Evolutionary conservation across 2,329 filamentous ascomycete species (phyloP), one percentile per base, ranked within the genome.

Genomic region (Ophiostoma australiae): DNA sequence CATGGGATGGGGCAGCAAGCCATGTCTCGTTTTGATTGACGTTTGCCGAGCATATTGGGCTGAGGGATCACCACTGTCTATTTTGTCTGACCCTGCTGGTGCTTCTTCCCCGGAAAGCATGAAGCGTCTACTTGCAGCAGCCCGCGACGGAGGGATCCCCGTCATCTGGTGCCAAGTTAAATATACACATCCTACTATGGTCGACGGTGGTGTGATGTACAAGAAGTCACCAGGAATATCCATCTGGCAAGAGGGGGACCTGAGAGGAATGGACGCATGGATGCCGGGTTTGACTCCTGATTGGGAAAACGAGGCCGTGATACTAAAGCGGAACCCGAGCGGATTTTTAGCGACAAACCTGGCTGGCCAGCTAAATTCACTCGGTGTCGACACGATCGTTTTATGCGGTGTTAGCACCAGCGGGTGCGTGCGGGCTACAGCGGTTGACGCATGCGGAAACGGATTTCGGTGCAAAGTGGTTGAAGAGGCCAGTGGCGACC

Each of bases 1-100:
- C 37, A 81, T 84, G 75, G 81, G 81, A 72, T 84, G 81, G 82
- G 82, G 82, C 52, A 70, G 69, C 31, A 77, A 76, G 6, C 81
- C 82, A 4, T 82, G 80, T 31, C 77, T 84, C 2, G 75, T 84
- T 67, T 75, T 84, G 33, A 79, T 84, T 75, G 82, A 84, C 74
- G 81, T 84, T 58, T 84, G 82, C 76, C 81, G 79, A 52, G 82
- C 81, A 17, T 83, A 84, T 75, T 84, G 81, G 80, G 78, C 77
- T 4, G 74, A 77, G 35, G 78, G 77, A 2, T 83, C 81, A 52
- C 81, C 81, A 2, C 77, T 84, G n/a, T 78, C 80, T 69, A 78
- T 79, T 31, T 76, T 76, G 35, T 75, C 76, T 5, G 79, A 83
- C 74, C 76, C 79, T 20, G 77, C 78, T 17, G 78, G 78, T 27